Conservation (phyloP, 805 yeast genomes). For the Candida insectorum region DNA sequence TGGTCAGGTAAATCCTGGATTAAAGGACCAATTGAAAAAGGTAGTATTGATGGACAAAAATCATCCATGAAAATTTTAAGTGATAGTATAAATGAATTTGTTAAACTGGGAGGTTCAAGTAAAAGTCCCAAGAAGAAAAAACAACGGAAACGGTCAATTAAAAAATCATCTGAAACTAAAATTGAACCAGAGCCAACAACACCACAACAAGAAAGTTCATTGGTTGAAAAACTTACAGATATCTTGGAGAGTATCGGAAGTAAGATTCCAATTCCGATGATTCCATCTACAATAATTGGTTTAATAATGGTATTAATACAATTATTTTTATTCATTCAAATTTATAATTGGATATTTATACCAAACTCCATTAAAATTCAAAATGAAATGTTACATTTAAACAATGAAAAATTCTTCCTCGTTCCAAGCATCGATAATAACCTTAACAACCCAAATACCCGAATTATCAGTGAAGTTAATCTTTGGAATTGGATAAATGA, state of each 20-base stretch:
- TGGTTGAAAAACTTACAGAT: slow-evolving; percentile 16
- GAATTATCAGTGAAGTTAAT: slow-evolving; percentile 50
- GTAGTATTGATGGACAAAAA: slow-evolving; percentile 69
- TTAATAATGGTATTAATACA: slow-evolving; percentile 13
- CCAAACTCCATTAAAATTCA: neutral
- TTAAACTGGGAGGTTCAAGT: slow-evolving; percentile 16
- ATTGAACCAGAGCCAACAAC: slow-evolving; percentile 7
- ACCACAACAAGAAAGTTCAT: slow-evolving; percentile 7
- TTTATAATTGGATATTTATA: slow-evolving; percentile 3
- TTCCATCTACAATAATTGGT: slow-evolving; percentile 20
- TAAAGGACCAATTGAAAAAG: slow-evolving; percentile 71
- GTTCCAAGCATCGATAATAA: slow-evolving; percentile 40
- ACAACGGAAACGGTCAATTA: slow-evolving; percentile 11
- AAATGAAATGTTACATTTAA: slow-evolving; percentile 18
- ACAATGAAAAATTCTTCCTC: slow-evolving; percentile 33
- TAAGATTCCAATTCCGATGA: slow-evolving; percentile 24
- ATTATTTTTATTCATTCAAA: slow-evolving; percentile 7
- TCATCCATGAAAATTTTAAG: slow-evolving; percentile 51
- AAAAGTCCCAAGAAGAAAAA: slow-evolving; percentile 9
- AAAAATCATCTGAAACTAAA: slow-evolving; percentile 11
- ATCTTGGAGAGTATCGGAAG: slow-evolving; percentile 24
- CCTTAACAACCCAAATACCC: slow-evolving; percentile 20
- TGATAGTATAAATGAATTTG: slow-evolving; percentile 41
- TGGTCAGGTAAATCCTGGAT: slow-evolving; percentile 83
- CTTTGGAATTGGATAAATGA: slow-evolving; percentile 71